phyloP scores from a whole-genome alignment of 1,139 yeast species.

The Debaryomyces nepalensis region DNA sequence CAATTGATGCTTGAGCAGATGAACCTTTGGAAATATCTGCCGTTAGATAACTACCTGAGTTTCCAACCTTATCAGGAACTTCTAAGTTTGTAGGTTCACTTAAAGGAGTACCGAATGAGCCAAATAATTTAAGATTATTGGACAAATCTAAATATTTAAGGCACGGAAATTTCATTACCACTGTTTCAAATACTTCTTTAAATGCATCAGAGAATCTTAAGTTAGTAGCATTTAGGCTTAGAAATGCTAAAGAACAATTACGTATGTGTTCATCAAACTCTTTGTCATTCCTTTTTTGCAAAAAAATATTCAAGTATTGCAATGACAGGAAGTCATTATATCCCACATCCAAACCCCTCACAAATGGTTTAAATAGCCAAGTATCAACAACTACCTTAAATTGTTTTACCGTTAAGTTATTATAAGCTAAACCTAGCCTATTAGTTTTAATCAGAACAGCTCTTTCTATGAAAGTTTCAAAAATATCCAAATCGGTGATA shows the following conservation, averaged over 20 bases:
- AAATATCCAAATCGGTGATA: conserved; percentile 56
- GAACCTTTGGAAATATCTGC: conserved; percentile 8
- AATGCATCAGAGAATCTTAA: conserved; percentile 42
- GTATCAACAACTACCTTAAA: conserved; percentile 50
- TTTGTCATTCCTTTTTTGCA: conserved; percentile 27
- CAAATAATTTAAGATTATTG: conserved; percentile 63
- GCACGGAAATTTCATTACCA: conserved; percentile 49
- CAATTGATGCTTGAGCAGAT: conserved; percentile 26
- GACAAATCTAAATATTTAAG: conserved; percentile 70
- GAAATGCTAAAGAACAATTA: conserved; percentile 52
- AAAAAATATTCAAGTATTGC: conserved; percentile 31
- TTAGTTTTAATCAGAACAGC: conserved; percentile 57
- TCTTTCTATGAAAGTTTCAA: conserved; percentile 58
- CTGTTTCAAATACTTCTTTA: conserved; percentile 36
- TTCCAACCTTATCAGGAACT: conserved; percentile 2
- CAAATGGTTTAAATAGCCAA: conserved; percentile 43
- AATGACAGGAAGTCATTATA: conserved; percentile 63
- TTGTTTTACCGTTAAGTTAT: conserved; percentile 57
- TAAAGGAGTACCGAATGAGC: conserved; percentile 18
- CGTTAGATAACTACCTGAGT: too few relatives aligned
- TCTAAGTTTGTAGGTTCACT: conserved; percentile 3
- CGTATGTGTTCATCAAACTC: conserved; percentile 26
- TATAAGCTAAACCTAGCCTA: conserved; percentile 72
- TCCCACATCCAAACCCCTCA: conserved; percentile 68
- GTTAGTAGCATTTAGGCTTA: conserved; percentile 74